phyloP scores from a whole-genome alignment of 306 rosid genomes.

The Glycine soja region DNA sequence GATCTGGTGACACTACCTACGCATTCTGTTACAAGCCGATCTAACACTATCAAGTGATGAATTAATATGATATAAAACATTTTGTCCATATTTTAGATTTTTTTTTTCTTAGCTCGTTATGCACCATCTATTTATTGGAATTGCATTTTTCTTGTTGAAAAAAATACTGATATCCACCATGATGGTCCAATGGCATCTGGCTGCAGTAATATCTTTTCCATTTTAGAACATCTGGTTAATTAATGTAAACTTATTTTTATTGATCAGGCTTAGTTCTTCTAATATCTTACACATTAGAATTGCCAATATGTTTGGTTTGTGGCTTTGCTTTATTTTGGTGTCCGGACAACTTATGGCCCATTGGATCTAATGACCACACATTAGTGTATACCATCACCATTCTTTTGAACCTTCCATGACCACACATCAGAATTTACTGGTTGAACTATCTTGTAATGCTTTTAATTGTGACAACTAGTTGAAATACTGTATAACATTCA shows the following conservation, averaged over 20 bases:
- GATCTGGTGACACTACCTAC: conserved; percentile 8
- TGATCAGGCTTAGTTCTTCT: conserved; percentile 15
- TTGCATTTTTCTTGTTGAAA: conserved; percentile 1
- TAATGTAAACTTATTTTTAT: background rate
- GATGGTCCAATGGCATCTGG: conserved; percentile 17
- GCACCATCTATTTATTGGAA: conserved; percentile 17
- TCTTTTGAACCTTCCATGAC: conserved; percentile 33
- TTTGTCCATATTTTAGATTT: conserved; percentile 18
- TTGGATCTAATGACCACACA: conserved; percentile 6
- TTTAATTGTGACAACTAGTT: conserved; percentile 5
- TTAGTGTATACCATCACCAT: background rate
- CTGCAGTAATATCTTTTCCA: background rate
- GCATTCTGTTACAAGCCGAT: conserved; percentile 28
- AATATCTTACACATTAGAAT: background rate
- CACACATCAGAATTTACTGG: conserved; percentile 1
- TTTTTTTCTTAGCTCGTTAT: conserved; percentile 9
- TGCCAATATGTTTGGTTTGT: conserved; percentile 12
- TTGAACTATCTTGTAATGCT: conserved; percentile 21
- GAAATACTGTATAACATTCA: conserved; percentile 15
- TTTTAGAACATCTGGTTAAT: conserved; percentile 11
- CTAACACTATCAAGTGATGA: conserved; percentile 18
- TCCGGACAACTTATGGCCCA: background rate
- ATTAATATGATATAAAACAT: conserved; percentile 11
- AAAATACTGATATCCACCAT: conserved; percentile 4
- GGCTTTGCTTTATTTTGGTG: conserved; percentile 11